Evolutionary conservation across 495 filamentous ascomycete species (phyloP).

Genomic region (Glarea lozoyensis): DNA sequence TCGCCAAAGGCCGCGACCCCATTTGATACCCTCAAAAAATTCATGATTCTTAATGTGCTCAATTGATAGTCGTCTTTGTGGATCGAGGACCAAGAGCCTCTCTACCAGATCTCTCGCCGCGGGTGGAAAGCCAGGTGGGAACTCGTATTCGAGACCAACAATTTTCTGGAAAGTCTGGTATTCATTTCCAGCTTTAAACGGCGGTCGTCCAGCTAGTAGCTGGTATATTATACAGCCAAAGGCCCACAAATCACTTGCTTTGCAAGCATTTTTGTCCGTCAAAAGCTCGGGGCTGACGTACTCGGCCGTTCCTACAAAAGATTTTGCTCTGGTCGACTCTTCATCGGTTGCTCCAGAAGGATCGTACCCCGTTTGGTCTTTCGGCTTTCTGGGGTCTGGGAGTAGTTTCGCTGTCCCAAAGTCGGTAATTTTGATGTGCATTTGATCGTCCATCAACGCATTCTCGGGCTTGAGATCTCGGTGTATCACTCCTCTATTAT

Average conservation of each 20-base stretch:
- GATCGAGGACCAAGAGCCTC: constrained; percentile 84
- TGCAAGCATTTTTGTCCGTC: constrained; percentile 93
- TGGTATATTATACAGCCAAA: constrained; percentile 99
- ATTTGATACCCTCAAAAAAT: constrained; percentile 88
- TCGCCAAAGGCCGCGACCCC: constrained; percentile 83
- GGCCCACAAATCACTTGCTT: constrained; percentile 96
- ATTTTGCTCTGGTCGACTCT: constrained; percentile 70
- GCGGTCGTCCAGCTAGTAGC: constrained; percentile 82
- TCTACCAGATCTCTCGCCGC: constrained; percentile 89
- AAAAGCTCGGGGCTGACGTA: constrained; percentile 96
- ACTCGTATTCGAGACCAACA: constrained; percentile 85
- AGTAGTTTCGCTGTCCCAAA: constrained; percentile 97
- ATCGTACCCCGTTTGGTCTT: constrained; percentile 9
- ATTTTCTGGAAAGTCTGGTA: constrained; percentile 99
- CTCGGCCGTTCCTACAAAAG: constrained; percentile 97
- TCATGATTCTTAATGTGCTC: constrained; percentile 96
- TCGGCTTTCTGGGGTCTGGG: constrained; percentile 40
- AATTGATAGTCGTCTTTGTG: constrained; percentile 75
- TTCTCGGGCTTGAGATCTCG: constrained; percentile 97
- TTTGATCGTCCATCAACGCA: constrained; percentile 85
- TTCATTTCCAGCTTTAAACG: constrained; percentile 96
- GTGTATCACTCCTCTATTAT: constrained; percentile 91
- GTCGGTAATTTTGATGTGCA: constrained; percentile 98
- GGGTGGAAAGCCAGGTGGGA: constrained; percentile 80
- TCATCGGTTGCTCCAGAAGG: constrained; percentile 24